phyloP scores from a whole-genome alignment of 768 basidiomycete genomes.

The Thelephora aurantiotincta region DNA sequence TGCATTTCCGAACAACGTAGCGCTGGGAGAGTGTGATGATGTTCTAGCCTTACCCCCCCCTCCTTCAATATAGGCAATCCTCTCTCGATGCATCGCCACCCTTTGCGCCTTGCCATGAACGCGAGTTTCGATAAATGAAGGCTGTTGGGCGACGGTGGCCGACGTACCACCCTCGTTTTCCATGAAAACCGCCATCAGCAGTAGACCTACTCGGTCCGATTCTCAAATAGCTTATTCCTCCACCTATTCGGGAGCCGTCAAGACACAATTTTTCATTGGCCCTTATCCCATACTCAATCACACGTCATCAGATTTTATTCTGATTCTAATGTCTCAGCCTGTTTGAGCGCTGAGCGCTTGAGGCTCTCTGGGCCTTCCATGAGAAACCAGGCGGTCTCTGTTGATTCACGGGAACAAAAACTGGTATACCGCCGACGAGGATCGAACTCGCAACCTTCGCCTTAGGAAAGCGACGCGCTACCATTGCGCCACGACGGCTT shows the following conservation, averaged over 20 bases:
- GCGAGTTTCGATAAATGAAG: too few species aligned
- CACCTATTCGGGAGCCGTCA: neutral
- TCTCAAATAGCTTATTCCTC: neutral
- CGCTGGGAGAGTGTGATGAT: too few species aligned
- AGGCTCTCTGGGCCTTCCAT: neutral
- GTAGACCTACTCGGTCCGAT: neutral
- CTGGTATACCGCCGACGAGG: slow-evolving; percentile 3
- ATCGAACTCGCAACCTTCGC: slow-evolving; percentile 7
- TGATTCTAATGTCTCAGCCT: too few species aligned
- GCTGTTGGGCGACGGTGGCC: too few species aligned
- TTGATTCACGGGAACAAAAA: neutral
- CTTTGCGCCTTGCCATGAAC: too few species aligned
- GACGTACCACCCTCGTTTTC: too few species aligned
- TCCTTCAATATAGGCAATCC: too few species aligned
- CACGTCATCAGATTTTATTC: neutral
- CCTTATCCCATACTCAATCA: neutral
- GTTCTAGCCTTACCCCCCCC: too few species aligned
- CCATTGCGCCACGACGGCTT: slow-evolving; percentile 7
- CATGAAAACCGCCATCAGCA: neutral
- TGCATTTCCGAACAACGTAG: too few species aligned
- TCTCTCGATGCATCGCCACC: too few species aligned
- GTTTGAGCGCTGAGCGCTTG: too few species aligned
- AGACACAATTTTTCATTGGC: neutral
- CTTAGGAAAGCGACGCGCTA: slow-evolving; percentile 9
- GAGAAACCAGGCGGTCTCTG: neutral